Conservation (phyloP, 1,284 basidiomycete species). For the Sparassis latifolia region DNA sequence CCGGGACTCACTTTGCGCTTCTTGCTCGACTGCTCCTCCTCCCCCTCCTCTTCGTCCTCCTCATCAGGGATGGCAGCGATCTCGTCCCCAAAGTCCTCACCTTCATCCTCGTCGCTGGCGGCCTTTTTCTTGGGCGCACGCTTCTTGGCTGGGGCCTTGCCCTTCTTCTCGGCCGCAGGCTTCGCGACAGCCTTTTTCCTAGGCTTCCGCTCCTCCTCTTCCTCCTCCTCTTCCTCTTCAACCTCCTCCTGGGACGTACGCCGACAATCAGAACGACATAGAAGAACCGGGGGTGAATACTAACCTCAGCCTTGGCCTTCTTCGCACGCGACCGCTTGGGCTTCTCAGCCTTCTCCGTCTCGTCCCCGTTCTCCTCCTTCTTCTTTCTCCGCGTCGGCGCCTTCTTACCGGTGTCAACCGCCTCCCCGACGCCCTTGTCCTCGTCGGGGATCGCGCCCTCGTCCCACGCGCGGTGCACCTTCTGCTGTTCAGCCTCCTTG, state of each 20-base stretch:
- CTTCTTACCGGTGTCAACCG: conserved; percentile 24
- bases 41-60: conserved; percentile 25
- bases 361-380: conserved; percentile 28
- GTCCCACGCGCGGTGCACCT: conserved; percentile 63
- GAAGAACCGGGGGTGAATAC: not conserved
- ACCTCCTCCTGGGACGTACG: not conserved
- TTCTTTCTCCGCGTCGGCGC: conserved; percentile 26
- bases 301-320: conserved; percentile 27
- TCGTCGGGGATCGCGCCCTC: conserved; percentile 72
- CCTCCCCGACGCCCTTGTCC: conserved; percentile 40
- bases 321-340: conserved; percentile 27
- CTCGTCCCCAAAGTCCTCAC: conserved; percentile 30
- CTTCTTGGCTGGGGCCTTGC: conserved; percentile 27
- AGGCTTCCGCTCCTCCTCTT: conserved; percentile 31
- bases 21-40: conserved; percentile 23
- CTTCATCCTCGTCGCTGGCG: conserved; percentile 21
- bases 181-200: conserved; percentile 25
- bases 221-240: conserved; percentile 14
- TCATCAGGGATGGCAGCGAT: conserved; percentile 27
- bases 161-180: conserved; percentile 22
- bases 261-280: conserved; percentile 1
- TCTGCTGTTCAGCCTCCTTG: conserved; percentile 56
- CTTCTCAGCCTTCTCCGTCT: conserved; percentile 26
- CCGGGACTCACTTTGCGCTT: conserved; percentile 29
- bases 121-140: conserved; percentile 30